Conservation (phyloP, 495 filamentous ascomycete genomes). For the Annulohypoxylon moriforme region DNA sequence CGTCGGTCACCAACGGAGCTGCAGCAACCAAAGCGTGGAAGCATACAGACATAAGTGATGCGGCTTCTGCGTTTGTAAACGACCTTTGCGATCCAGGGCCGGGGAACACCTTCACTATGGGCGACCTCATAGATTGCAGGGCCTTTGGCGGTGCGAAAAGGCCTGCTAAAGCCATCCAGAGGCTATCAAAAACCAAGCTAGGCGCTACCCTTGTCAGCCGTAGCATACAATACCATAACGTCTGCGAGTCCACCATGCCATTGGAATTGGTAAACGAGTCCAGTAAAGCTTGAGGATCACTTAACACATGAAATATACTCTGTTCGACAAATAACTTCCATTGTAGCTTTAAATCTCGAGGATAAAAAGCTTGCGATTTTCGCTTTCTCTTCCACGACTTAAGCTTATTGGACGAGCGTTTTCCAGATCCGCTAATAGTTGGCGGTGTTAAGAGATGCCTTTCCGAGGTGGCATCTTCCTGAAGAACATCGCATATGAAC, state of each 20-base stretch:
- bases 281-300: conserved; percentile 71
- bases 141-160: conserved; percentile 74
- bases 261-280: conserved; percentile 70
- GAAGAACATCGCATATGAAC: conserved; percentile 64
- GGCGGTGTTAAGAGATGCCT: conserved; percentile 59
- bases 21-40: conserved; percentile 65
- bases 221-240: conserved; percentile 64
- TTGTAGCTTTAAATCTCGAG: conserved; percentile 51
- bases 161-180: conserved; percentile 77
- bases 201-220: conserved; percentile 62
- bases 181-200: conserved; percentile 74
- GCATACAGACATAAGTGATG: conserved; percentile 63
- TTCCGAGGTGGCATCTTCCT: conserved; percentile 62
- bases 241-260: conserved; percentile 61
- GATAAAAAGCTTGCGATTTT: conserved; percentile 45
- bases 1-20: conserved; percentile 59
- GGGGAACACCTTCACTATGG: conserved; percentile 55
- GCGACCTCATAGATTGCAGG: conserved; percentile 59
- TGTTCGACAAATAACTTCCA: conserved; percentile 75
- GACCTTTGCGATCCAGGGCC: conserved; percentile 46
- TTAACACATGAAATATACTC: conserved; percentile 78
- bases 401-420: conserved; percentile 41
- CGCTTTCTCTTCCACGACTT: conserved; percentile 55
- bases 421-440: conserved; percentile 38
- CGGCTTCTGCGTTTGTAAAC: conserved; percentile 59